Percentiles rank a stretch among this genome's conserved stretches.
Conservation (phyloP, 352 stramenopile species). For the Phytopythium delawarense region DNA sequence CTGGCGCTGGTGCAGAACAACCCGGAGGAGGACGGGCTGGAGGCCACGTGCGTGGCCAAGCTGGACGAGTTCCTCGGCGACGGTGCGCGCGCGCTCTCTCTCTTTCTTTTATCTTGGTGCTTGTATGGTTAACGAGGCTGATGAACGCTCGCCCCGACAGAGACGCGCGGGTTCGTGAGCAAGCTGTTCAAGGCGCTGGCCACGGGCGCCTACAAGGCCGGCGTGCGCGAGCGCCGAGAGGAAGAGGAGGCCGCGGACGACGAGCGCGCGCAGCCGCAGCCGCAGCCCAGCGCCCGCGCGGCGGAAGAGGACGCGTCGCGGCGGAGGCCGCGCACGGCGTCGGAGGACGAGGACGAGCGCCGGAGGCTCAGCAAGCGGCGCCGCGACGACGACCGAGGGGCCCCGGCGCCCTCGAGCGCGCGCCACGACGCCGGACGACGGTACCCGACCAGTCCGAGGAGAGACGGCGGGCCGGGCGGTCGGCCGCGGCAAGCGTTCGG, state of each 20-base stretch:
- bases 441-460: slow-evolving; percentile 31
- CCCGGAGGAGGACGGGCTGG: slow-evolving; percentile 61
- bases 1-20: slow-evolving; percentile 82
- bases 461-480: slow-evolving; percentile 8
- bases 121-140: no score
- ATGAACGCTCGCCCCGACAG: slow-evolving; percentile 17
- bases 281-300: slow-evolving; percentile 9
- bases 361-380: slow-evolving; percentile 50
- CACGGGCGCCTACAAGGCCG: slow-evolving; percentile 52
- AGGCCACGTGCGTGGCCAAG: slow-evolving; percentile 70
- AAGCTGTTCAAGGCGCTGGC: slow-evolving; percentile 67
- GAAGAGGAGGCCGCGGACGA: slow-evolving; percentile 11
- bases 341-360: slow-evolving; percentile 58
- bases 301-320: slow-evolving; percentile 22
- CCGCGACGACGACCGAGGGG: slow-evolving; percentile 47
- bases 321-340: slow-evolving; percentile 28
- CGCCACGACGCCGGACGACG: slow-evolving; percentile 20
- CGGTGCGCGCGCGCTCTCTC: slow-evolving; percentile 24
- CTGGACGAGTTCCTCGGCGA: slow-evolving; percentile 85
- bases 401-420: slow-evolving; percentile 2
- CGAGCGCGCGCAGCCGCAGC: slow-evolving; percentile 11
- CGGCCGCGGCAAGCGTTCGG: slow-evolving; percentile 23
- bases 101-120: not conserved
- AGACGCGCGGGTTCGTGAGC: slow-evolving; percentile 68
- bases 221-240: not conserved